phyloP scores from a whole-genome alignment of 1,284 basidiomycete species.

The Ustilago nuda region DNA sequence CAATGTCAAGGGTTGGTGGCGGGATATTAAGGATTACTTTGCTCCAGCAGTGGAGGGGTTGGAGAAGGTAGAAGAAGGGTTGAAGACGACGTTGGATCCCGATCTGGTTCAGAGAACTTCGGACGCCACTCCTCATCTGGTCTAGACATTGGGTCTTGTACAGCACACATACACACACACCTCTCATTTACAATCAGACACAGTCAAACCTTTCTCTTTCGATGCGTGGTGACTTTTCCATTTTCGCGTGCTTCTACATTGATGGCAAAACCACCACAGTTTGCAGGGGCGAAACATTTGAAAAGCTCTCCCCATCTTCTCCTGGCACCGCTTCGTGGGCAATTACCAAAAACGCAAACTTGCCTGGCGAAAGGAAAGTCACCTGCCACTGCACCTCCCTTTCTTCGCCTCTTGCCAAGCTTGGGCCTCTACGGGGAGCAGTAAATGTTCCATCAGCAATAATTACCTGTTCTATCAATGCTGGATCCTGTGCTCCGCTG shows the following conservation, averaged over 20 bases:
- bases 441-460: conserved; percentile 33
- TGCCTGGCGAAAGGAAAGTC: conserved; percentile 26
- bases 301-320: conserved; percentile 11
- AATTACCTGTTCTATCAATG: conserved; percentile 16
- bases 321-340: conserved; percentile 19
- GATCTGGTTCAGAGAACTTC: background rate
- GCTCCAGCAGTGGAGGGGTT: background rate
- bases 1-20: conserved; percentile 29
- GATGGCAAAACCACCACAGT: conserved; percentile 17
- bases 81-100: background rate
- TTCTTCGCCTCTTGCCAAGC: conserved; percentile 4
- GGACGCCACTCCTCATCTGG: background rate
- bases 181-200: background rate
- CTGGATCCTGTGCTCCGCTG: background rate
- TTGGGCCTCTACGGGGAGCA: background rate
- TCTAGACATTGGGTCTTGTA: background rate
- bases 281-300: conserved; percentile 11
- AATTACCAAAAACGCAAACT: conserved; percentile 26
- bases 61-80: background rate
- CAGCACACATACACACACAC: background rate
- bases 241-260: background rate
- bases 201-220: background rate
- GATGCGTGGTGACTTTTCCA: background rate
- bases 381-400: conserved; percentile 19
- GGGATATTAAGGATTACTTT: conserved; percentile 8